A percentile compares a stretch with the other conserved stretches of the same genome.
Evolutionary conservation across 176 grass and related monocot species (phyloP).

Genomic region (Saccharum officinarum): DNA sequence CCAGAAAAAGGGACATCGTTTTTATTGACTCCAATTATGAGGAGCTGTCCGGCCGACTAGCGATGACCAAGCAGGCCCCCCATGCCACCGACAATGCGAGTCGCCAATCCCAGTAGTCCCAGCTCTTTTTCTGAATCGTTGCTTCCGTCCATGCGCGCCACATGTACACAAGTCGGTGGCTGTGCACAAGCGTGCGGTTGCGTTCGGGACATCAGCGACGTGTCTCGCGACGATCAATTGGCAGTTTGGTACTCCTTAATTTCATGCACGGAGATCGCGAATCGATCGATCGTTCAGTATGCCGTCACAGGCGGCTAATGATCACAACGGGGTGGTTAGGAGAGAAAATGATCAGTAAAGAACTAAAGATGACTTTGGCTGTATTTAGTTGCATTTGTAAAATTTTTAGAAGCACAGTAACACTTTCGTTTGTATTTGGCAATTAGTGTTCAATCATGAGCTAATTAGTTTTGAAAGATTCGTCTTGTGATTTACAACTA

Average conservation of each 20-base stretch:
- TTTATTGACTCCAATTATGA: conserved; percentile 30
- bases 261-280: neutral
- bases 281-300: neutral
- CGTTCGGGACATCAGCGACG: neutral
- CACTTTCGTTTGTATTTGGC: too few species aligned
- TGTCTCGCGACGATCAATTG: neutral
- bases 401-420: too few species aligned
- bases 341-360: neutral
- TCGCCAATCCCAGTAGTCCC: neutral
- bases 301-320: neutral
- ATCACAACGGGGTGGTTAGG: conserved; percentile 8
- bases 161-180: neutral
- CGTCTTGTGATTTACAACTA: too few species aligned
- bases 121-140: neutral
- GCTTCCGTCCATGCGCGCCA: neutral
- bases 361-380: neutral
- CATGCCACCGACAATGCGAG: conserved; percentile 39
- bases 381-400: too few species aligned
- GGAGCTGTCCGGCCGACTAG: neutral
- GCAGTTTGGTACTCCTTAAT: neutral
- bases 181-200: neutral
- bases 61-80: neutral
- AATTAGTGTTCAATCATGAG: too few species aligned
- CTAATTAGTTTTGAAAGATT: too few species aligned
- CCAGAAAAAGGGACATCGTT: conserved; percentile 21